phyloP scores from a whole-genome alignment of 352 stramenopile species.

The Pythium folliculosum region DNA sequence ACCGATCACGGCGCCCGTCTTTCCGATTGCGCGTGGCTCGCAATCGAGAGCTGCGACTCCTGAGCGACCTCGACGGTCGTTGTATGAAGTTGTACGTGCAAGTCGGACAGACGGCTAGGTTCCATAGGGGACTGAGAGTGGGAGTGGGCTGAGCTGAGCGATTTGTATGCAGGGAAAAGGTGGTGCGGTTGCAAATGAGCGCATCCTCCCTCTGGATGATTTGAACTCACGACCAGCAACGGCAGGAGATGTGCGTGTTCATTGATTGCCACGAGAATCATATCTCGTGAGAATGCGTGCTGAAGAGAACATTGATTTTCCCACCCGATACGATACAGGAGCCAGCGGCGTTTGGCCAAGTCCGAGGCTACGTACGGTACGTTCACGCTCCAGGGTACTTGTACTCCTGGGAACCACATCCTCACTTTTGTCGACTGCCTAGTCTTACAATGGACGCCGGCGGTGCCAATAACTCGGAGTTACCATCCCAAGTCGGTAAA shows the following conservation, averaged over 20 bases:
- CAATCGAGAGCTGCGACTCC: not conserved
- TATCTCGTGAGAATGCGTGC: not conserved
- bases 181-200: conserved; percentile 4
- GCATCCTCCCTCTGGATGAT: conserved; percentile 27
- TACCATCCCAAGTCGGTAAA: conserved; percentile 15
- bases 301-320: not conserved
- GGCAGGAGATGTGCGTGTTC: conserved; percentile 32
- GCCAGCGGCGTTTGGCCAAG: conserved; percentile 24
- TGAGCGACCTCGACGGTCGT: conserved; percentile 6
- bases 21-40: conserved; percentile 10
- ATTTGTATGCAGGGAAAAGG: conserved; percentile 10
- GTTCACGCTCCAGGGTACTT: not conserved
- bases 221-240: conserved; percentile 30
- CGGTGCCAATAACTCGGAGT: conserved; percentile 12
- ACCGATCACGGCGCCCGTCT: not conserved
- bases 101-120: too few species aligned
- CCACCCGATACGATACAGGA: conserved; percentile 21
- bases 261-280: not conserved
- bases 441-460: conserved; percentile 8
- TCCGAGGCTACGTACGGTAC: conserved; percentile 61
- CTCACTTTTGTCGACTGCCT: not conserved
- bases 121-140: too few species aligned
- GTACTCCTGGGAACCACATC: not conserved
- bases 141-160: not conserved
- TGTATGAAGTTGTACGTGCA: conserved; percentile 31